A percentile compares a stretch with the other conserved stretches of the same genome.
Conservation (phyloP, 805 yeast species). For the Grigorovia yakushimaensis region DNA sequence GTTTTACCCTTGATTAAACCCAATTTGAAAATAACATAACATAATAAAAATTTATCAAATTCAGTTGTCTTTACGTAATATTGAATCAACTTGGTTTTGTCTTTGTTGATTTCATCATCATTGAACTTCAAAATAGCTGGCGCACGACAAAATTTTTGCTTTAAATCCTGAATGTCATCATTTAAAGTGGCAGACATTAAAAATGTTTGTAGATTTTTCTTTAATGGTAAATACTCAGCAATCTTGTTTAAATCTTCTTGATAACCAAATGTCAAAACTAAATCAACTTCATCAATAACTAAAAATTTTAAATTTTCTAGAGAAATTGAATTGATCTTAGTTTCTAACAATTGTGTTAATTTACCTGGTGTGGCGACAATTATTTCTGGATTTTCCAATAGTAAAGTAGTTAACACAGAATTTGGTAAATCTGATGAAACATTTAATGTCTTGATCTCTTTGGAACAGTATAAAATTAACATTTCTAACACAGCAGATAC, state of each 20-base stretch:
- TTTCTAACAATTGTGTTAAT: conserved; percentile 46
- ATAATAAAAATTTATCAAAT: conserved; percentile 80
- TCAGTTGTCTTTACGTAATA: conserved; percentile 81
- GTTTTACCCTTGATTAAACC: conserved; percentile 85
- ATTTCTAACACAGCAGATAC: conserved; percentile 62
- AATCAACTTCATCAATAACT: conserved; percentile 92
- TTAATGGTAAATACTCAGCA: conserved; percentile 54
- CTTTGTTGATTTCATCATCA: conserved; percentile 49
- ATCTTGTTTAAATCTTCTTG: conserved; percentile 70
- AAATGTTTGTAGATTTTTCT: conserved; percentile 74
- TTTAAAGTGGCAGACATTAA: conserved; percentile 93
- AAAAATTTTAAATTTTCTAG: conserved; percentile 53
- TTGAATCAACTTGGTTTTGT: conserved; percentile 59
- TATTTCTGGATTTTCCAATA: conserved; percentile 69
- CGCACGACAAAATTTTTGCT: conserved; percentile 63
- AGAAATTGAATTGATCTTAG: conserved; percentile 37
- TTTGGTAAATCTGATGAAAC: conserved; percentile 54
- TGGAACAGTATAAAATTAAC: conserved; percentile 61
- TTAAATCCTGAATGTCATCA: conserved; percentile 73
- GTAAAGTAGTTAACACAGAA: conserved; percentile 58
- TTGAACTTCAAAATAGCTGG: conserved; percentile 77
- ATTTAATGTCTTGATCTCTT: conserved; percentile 54
- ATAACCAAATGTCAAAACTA: conserved; percentile 83
- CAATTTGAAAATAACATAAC: conserved; percentile 87
- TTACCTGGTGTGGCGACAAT: conserved; percentile 82